Percentiles rank a stretch among this genome's conserved stretches.
Conservation (phyloP, 805 yeast species). For the Teunomyces tritomae region DNA sequence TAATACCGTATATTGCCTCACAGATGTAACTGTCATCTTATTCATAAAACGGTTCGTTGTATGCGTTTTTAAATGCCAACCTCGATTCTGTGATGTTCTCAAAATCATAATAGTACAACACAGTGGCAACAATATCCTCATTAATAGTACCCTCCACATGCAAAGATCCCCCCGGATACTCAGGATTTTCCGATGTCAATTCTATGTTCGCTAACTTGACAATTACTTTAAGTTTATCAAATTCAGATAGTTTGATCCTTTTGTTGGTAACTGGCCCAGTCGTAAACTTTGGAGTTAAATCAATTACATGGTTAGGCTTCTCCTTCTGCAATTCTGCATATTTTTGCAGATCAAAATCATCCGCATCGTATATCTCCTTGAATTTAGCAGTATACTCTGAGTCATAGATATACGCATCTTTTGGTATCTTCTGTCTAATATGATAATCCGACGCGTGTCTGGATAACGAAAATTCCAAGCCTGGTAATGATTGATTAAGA, state of each 20-base stretch:
- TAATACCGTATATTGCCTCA: conserved; percentile 23
- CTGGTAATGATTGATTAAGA: conserved; percentile 30
- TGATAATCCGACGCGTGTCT: conserved; percentile 17
- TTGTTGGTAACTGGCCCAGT: conserved; percentile 4
- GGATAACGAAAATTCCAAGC: conserved; percentile 26
- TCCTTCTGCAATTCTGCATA: background rate
- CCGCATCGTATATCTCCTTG: conserved; percentile 5
- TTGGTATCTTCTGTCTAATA: conserved; percentile 14
- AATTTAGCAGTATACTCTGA: conserved; percentile 12
- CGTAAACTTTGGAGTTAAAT: conserved; percentile 2
- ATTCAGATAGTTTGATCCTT: conserved; percentile 14
- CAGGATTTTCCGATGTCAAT: conserved; percentile 39
- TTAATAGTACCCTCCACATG: conserved; percentile 42
- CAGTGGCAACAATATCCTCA: conserved; percentile 42
- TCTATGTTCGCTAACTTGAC: conserved; percentile 40
- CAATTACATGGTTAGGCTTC: background rate
- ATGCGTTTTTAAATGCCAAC: conserved; percentile 27
- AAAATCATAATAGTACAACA: conserved; percentile 38
- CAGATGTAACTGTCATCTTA: conserved; percentile 29
- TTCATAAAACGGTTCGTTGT: conserved; percentile 32
- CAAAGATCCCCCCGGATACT: conserved; percentile 41
- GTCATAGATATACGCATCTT: conserved; percentile 10
- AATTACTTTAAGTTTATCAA: conserved; percentile 31
- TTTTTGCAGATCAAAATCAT: background rate
- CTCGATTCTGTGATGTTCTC: conserved; percentile 36